A percentile compares a stretch with the other conserved stretches of the same genome.
Conservation (phyloP, 2,329 filamentous ascomycete genomes). For the Ophidiomyces ophidiicola region DNA sequence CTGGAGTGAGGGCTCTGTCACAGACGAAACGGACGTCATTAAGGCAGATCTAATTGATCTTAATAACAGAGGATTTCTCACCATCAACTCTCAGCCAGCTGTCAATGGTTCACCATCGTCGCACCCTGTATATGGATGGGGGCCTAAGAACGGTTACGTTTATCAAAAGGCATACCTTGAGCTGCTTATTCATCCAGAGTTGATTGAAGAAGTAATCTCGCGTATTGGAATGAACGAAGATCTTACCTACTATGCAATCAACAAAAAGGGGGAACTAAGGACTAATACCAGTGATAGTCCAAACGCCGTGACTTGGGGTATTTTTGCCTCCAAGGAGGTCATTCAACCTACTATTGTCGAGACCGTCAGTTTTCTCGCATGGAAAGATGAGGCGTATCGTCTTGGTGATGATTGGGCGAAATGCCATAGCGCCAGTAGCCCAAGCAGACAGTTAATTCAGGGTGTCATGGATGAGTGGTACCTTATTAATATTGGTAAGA, state of each 20-base stretch:
- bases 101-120: slow-evolving; percentile 83
- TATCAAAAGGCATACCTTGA: slow-evolving; percentile 98
- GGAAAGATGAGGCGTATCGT: slow-evolving; percentile 95
- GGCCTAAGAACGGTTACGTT: slow-evolving; percentile 85
- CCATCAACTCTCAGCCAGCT: slow-evolving; percentile 94
- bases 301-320: slow-evolving; percentile 98
- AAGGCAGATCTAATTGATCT: slow-evolving; percentile 64
- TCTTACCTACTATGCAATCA: slow-evolving; percentile 89
- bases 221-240: slow-evolving; percentile 68
- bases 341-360: slow-evolving; percentile 99
- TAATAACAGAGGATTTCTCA: slow-evolving; percentile 77
- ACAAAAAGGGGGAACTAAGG: slow-evolving; percentile 65
- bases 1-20: slow-evolving; percentile 87
- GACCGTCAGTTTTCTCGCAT: slow-evolving; percentile 91
- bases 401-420: slow-evolving; percentile 88
- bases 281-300: slow-evolving; percentile 77
- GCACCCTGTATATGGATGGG: slow-evolving; percentile 83
- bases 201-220: slow-evolving; percentile 63
- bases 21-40: slow-evolving; percentile 67
- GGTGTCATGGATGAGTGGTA: slow-evolving; percentile 83
- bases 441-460: slow-evolving; percentile 68
- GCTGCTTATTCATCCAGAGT: slow-evolving; percentile 67
- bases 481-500: slow-evolving; percentile 82
- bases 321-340: slow-evolving; percentile 97
- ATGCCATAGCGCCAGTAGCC: slow-evolving; percentile 65